Conservation (phyloP, 768 basidiomycete species). For the Mycena leptocephala region DNA sequence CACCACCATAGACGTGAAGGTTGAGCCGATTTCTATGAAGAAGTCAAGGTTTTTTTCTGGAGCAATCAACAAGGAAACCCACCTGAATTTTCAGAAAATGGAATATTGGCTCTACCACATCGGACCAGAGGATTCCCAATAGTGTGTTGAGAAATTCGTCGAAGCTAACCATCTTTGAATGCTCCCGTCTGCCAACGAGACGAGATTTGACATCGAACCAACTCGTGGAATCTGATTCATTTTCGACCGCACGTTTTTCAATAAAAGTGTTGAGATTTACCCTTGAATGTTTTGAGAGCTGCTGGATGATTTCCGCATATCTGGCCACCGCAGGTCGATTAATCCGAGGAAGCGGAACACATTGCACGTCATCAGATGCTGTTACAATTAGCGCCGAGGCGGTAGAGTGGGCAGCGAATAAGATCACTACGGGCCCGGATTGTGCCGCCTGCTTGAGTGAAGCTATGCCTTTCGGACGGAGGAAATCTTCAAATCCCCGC, state of each 20-base stretch:
- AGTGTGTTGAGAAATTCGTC: not conserved
- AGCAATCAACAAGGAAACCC: not conserved
- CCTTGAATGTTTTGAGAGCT: not conserved
- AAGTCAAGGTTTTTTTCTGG: too few species aligned
- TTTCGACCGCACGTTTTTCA: not conserved
- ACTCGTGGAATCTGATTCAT: constrained; percentile 5
- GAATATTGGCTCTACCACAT: not conserved
- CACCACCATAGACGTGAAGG: constrained; percentile 22
- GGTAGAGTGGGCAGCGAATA: constrained; percentile 19
- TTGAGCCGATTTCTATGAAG: constrained; percentile 3
- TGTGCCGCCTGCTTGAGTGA: not conserved
- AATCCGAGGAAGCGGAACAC: not conserved
- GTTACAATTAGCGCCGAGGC: constrained; percentile 27
- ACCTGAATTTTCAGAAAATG: not conserved
- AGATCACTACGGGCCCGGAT: constrained; percentile 26
- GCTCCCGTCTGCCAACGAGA: not conserved
- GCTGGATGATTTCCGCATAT: not conserved
- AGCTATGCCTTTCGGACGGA: constrained; percentile 26
- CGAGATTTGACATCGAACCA: not conserved
- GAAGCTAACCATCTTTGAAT: not conserved
- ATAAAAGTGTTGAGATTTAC: not conserved
- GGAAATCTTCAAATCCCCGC: constrained; percentile 40
- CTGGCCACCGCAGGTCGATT: not conserved
- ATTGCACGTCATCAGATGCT: not conserved
- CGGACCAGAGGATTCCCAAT: constrained; percentile 3